These are phyloP conservation scores for Fulvia fulva DNA, from an alignment of 2,329 filamentous ascomycete species.

Conservation along the genomic window DNA sequence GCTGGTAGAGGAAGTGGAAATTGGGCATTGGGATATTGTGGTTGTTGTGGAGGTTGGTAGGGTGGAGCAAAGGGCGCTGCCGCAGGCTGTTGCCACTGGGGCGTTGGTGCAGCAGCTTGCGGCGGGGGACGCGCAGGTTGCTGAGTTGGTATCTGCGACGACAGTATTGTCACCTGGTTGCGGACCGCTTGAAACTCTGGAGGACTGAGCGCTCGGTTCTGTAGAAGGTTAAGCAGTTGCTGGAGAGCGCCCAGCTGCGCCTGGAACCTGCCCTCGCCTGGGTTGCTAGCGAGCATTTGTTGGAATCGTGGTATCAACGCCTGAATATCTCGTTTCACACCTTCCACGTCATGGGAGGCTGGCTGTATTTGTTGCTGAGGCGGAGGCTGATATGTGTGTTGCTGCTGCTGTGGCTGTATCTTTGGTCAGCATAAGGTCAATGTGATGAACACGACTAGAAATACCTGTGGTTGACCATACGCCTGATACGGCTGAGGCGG, in stretches of 20 bases:
- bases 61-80: slow-evolving; percentile 28
- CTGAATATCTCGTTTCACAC: slow-evolving; percentile 78
- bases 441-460: background rate
- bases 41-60: slow-evolving; percentile 25
- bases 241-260: slow-evolving; percentile 78
- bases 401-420: slow-evolving; percentile 21
- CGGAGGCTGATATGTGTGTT: slow-evolving; percentile 19
- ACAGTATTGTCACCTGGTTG: slow-evolving; percentile 76
- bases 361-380: slow-evolving; percentile 2
- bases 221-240: slow-evolving; percentile 76
- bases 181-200: slow-evolving; percentile 81
- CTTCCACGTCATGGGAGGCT: slow-evolving; percentile 43
- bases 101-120: slow-evolving; percentile 26
- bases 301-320: slow-evolving; percentile 70
- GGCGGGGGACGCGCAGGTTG: slow-evolving; percentile 24
- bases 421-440: slow-evolving; percentile 6
- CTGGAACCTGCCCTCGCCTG: slow-evolving; percentile 70
- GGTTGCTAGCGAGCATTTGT: slow-evolving; percentile 69
- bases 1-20: slow-evolving; percentile 17
- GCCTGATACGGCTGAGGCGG: slow-evolving; percentile 34
- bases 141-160: slow-evolving; percentile 50
- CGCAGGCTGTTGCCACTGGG: slow-evolving; percentile 30
- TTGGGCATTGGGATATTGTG: background rate
- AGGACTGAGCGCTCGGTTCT: slow-evolving; percentile 70
- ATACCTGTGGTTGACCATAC: slow-evolving; percentile 37